Conservation (phyloP, 2,329 filamentous ascomycete genomes). For the Cadophora sp. region DNA sequence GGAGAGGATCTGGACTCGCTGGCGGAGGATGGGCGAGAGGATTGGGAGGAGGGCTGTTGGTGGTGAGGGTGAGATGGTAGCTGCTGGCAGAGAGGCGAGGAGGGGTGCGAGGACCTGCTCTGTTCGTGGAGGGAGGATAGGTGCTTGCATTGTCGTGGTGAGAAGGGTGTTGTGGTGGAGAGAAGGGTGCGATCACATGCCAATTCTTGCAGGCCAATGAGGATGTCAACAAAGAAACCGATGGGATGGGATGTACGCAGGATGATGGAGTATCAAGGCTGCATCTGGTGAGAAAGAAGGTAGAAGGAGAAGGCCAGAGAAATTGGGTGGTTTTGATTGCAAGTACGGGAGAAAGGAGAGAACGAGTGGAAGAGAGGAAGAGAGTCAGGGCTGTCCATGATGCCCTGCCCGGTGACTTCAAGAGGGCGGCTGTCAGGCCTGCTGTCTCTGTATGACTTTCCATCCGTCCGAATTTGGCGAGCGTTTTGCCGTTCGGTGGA, state of each 20-base stretch:
- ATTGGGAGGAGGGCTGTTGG: slow-evolving; percentile 63
- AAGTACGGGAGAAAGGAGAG: not conserved
- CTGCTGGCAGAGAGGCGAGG: slow-evolving; percentile 65
- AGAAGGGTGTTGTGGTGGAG: slow-evolving; percentile 10
- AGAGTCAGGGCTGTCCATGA: not conserved
- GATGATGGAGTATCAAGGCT: not conserved
- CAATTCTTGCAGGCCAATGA: slow-evolving; percentile 21
- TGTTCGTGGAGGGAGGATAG: slow-evolving; percentile 54
- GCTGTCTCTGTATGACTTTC: slow-evolving; percentile 8
- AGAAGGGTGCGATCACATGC: slow-evolving; percentile 33
- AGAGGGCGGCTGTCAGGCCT: not conserved
- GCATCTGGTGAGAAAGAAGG: not conserved
- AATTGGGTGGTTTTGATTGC: not conserved
- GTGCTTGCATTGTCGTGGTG: slow-evolving; percentile 34
- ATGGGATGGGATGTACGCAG: slow-evolving; percentile 5
- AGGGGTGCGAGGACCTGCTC: slow-evolving; percentile 60
- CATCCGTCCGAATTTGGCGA: slow-evolving; percentile 20
- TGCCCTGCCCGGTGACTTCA: slow-evolving; percentile 20
- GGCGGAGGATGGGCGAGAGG: slow-evolving; percentile 70
- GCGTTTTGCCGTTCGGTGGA: slow-evolving; percentile 13
- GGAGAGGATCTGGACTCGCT: slow-evolving; percentile 70
- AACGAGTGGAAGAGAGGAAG: not conserved
- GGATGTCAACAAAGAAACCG: slow-evolving; percentile 1
- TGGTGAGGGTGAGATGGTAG: slow-evolving; percentile 63
- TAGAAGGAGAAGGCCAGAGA: not conserved